Percentiles rank a stretch among this genome's conserved stretches.
phyloP scores from a whole-genome alignment of 441 rosid genomes.

The Pelargonium exstipulatum region DNA sequence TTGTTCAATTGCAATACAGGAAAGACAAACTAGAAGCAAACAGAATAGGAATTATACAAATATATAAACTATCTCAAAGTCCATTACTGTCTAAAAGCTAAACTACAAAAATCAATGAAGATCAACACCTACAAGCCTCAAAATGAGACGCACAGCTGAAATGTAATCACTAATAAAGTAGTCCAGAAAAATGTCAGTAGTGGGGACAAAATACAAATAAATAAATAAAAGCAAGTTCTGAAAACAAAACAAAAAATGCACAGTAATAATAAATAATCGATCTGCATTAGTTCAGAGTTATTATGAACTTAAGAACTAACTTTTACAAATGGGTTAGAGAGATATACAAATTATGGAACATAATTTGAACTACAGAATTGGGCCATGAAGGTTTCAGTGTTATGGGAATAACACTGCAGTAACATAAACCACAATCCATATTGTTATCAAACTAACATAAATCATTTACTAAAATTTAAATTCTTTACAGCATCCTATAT shows the following conservation, averaged over 20 bases:
- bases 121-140: background rate
- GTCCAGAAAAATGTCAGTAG: no score
- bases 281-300: no score
- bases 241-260: no score
- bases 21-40: constrained; percentile 4
- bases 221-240: no score
- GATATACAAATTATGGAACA: no score
- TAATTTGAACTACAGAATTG: no score
- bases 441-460: background rate
- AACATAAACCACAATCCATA: background rate
- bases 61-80: no score
- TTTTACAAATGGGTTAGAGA: no score
- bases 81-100: background rate
- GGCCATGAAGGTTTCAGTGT: background rate
- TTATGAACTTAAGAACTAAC: no score
- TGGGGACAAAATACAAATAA: no score
- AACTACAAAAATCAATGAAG: background rate
- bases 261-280: no score
- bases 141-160: background rate
- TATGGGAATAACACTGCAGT: background rate
- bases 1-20: background rate
- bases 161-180: no score
- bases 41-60: background rate
- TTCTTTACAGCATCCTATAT: background rate
- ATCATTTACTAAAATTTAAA: background rate